Conservation (phyloP, 2,329 filamentous ascomycete species). For the Phoma sp. region DNA sequence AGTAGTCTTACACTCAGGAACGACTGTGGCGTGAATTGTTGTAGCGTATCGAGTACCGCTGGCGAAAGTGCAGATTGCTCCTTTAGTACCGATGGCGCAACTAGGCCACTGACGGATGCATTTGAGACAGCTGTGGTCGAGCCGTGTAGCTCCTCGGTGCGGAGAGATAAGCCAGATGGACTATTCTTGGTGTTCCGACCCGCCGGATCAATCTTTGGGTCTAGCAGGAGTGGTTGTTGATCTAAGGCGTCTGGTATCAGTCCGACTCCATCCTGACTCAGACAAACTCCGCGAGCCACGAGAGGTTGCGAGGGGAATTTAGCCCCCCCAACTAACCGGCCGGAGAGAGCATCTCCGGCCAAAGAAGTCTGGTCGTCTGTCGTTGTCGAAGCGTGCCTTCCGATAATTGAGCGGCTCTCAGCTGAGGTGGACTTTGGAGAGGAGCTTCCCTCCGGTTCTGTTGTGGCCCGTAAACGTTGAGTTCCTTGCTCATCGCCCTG, state of each 20-base stretch:
- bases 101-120: background rate
- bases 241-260: constrained; percentile 7
- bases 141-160: background rate
- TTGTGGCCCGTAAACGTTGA: background rate
- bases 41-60: constrained; percentile 10
- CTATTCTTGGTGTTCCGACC: constrained; percentile 13
- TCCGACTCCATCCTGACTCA: constrained; percentile 7
- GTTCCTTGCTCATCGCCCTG: background rate
- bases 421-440: constrained; percentile 2
- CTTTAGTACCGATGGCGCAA: background rate
- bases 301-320: constrained; percentile 14
- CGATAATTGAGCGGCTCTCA: constrained; percentile 12
- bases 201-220: constrained; percentile 1
- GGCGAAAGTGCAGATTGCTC: background rate
- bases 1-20: constrained; percentile 46
- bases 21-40: constrained; percentile 23
- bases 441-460: constrained; percentile 19
- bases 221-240: background rate
- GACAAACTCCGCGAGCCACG: constrained; percentile 18
- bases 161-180: background rate
- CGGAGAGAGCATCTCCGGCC: constrained; percentile 45
- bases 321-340: constrained; percentile 16
- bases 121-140: background rate
- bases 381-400: constrained; percentile 27
- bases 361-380: constrained; percentile 31